Evolutionary conservation across 768 basidiomycete species (phyloP).

Genomic region (Mycena kentingensis): DNA sequence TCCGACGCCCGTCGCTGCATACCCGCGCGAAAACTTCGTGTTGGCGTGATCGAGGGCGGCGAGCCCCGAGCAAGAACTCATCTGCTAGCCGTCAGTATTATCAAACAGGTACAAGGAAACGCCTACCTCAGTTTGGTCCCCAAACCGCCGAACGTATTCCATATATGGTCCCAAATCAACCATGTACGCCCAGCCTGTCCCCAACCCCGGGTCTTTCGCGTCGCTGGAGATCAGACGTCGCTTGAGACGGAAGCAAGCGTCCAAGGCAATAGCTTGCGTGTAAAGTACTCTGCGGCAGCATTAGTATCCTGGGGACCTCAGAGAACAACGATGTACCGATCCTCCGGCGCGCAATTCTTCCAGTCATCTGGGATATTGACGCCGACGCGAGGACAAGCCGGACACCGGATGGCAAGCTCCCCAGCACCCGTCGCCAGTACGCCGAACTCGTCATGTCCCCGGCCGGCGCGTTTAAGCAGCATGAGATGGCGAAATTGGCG

Average conservation of each 20-base stretch:
- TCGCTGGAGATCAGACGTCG: constrained; percentile 3
- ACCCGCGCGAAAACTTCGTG: constrained; percentile 10
- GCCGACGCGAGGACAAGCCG: constrained; percentile 22
- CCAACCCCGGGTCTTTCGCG: background rate
- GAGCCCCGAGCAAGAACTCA: too few relatives aligned
- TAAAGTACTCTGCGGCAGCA: background rate
- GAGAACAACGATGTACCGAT: too few relatives aligned
- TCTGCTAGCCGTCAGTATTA: too few relatives aligned
- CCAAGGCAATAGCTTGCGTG: too few relatives aligned
- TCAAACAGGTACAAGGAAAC: too few relatives aligned
- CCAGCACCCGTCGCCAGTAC: constrained; percentile 6
- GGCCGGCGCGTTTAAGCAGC: constrained; percentile 7
- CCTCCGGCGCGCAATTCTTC: background rate
- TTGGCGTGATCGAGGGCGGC: too few relatives aligned
- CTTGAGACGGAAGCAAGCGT: constrained; percentile 4
- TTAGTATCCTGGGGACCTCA: background rate
- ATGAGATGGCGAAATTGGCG: constrained; percentile 5
- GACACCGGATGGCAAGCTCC: constrained; percentile 18
- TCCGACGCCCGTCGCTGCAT: constrained; percentile 8
- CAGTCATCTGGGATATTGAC: constrained; percentile 21
- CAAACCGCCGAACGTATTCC: constrained; percentile 2
- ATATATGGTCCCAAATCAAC: background rate
- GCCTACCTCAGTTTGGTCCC: constrained; percentile 17
- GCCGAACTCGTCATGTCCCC: background rate
- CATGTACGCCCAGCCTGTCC: constrained; percentile 7